A percentile compares a stretch with the other conserved stretches of the same genome.
Evolutionary conservation across 768 basidiomycete species (phyloP).

Genomic region (Naganishia friedmannii): DNA sequence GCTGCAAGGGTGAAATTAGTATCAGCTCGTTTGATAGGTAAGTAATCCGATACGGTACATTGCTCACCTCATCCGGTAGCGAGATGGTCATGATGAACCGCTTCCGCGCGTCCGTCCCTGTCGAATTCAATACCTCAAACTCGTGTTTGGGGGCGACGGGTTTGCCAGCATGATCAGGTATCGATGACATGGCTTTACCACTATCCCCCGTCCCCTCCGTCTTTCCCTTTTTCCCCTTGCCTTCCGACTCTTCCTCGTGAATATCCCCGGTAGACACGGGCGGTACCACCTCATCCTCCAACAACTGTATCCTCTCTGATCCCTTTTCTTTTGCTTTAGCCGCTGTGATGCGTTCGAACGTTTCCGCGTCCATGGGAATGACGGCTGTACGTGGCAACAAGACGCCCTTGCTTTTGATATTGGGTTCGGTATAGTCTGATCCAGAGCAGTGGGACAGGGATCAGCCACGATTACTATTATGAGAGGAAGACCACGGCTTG

Average conservation of each 20-base stretch:
- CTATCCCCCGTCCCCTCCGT: not conserved
- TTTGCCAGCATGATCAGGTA: not conserved
- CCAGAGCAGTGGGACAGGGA: not conserved
- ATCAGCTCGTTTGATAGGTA: not conserved
- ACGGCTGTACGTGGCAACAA: slow-evolving; percentile 26
- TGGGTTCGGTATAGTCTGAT: slow-evolving; percentile 31
- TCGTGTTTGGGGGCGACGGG: slow-evolving; percentile 25
- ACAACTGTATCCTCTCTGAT: slow-evolving; percentile 21
- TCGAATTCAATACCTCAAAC: slow-evolving; percentile 25
- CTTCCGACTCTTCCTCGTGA: not conserved
- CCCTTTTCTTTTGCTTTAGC: slow-evolving; percentile 17
- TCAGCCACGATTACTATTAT: not conserved
- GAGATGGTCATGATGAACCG: slow-evolving; percentile 26
- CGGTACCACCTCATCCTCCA: not conserved
- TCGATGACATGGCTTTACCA: not conserved
- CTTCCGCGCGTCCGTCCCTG: not conserved
- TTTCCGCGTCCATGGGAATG: slow-evolving; percentile 23
- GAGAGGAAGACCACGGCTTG: not conserved
- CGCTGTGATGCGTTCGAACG: slow-evolving; percentile 21
- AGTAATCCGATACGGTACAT: not conserved
- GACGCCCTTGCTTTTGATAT: slow-evolving; percentile 30
- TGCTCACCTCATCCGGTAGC: slow-evolving; percentile 30
- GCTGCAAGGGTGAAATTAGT: not conserved
- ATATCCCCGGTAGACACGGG: not conserved
- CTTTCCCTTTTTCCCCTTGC: not conserved